A percentile compares a stretch with the other conserved stretches of the same genome.
Evolutionary conservation across 202 grass and related monocot species (phyloP).

Genomic region (Cymbopogon flexuosus): DNA sequence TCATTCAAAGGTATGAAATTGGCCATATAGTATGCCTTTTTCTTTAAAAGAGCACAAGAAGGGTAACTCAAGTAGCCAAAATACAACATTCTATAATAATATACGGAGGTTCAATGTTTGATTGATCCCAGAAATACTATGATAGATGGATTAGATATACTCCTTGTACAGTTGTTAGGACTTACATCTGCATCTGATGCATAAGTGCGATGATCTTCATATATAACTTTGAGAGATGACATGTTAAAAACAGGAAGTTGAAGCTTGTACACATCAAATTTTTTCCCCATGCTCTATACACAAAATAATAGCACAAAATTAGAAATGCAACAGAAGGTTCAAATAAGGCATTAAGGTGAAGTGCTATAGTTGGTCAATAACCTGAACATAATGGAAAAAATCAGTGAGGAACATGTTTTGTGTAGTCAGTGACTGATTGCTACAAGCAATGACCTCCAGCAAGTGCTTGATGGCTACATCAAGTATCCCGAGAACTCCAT

Average conservation of each 20-base stretch:
- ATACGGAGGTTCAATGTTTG: neutral
- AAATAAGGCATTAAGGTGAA: neutral
- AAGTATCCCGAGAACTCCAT: constrained; percentile 82
- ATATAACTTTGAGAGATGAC: constrained; percentile 72
- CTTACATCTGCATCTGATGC: constrained; percentile 89
- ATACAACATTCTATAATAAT: neutral
- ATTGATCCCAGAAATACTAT: constrained; percentile 2
- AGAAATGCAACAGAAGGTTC: constrained; percentile 20
- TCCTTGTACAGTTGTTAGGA: constrained; percentile 13
- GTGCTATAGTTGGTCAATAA: constrained; percentile 27
- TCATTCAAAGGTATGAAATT: neutral
- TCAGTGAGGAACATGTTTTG: constrained; percentile 87
- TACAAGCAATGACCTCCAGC: constrained; percentile 88
- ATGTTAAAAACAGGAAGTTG: constrained; percentile 90
- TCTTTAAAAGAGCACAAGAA: neutral
- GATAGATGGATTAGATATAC: constrained; percentile 12
- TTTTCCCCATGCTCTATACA: constrained; percentile 66
- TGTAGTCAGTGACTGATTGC: constrained; percentile 70
- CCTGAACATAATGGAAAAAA: constrained; percentile 98
- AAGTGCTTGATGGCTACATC: constrained; percentile 93
- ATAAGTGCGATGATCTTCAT: constrained; percentile 94
- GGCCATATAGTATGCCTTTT: neutral
- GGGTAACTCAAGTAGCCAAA: neutral
- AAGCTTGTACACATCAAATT: constrained; percentile 83
- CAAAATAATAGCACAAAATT: constrained; percentile 25